These are phyloP conservation scores for Phytophthora foliorum DNA, from an alignment of 352 stramenopile genomes.

Conservation along the genomic window DNA sequence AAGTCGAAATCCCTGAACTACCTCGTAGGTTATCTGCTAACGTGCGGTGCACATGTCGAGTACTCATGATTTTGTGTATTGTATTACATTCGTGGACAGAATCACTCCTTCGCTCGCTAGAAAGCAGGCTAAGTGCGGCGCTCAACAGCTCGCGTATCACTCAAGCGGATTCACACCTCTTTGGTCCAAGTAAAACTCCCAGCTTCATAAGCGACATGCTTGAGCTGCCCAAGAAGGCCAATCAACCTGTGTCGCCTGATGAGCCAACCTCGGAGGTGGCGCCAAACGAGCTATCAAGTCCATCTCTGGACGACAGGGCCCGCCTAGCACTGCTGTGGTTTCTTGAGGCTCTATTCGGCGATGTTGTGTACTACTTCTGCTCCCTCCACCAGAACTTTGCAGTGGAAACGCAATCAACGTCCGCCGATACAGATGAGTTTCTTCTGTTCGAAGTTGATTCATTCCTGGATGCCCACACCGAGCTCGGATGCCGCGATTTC, in stretches of 20 bases:
- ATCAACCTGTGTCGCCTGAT: neutral
- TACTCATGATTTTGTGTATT: slow-evolving; percentile 8
- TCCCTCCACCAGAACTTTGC: slow-evolving; percentile 60
- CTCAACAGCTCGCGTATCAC: slow-evolving; percentile 47
- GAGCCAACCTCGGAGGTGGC: slow-evolving; percentile 14
- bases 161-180: slow-evolving; percentile 63
- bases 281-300: neutral
- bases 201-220: slow-evolving; percentile 49
- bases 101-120: slow-evolving; percentile 58
- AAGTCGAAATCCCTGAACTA: slow-evolving; percentile 72
- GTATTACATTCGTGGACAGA: slow-evolving; percentile 41
- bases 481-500: slow-evolving; percentile 81
- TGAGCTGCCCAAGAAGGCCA: neutral
- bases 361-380: slow-evolving; percentile 70
- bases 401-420: slow-evolving; percentile 11
- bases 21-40: slow-evolving; percentile 51
- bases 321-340: slow-evolving; percentile 65
- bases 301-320: slow-evolving; percentile 35
- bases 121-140: slow-evolving; percentile 53
- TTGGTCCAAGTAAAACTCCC: slow-evolving; percentile 34
- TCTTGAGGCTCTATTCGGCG: slow-evolving; percentile 70
- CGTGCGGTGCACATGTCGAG: neutral
- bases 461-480: slow-evolving; percentile 69
- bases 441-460: slow-evolving; percentile 73
- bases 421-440: slow-evolving; percentile 32